These are phyloP conservation scores for Cercospora sp. DNA, from an alignment of 2,329 filamentous ascomycete species.

Conservation along the genomic window DNA sequence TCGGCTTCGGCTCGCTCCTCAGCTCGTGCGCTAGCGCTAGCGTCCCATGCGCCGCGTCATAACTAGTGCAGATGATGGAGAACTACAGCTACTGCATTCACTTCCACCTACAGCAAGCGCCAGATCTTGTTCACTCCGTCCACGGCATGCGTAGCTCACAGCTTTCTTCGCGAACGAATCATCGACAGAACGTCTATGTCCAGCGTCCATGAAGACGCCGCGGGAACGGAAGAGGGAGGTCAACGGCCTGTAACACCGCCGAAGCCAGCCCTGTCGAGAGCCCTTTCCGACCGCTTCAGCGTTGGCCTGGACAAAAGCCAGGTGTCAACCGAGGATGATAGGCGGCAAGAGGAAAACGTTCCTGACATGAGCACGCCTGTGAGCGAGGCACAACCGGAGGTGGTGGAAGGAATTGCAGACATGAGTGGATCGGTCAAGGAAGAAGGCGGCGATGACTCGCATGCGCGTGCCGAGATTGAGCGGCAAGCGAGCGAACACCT, in stretches of 20 bases:
- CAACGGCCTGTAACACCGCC: conserved; percentile 24
- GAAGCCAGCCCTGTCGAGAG: conserved; percentile 18
- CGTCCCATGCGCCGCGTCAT: neutral
- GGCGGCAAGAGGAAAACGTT: conserved; percentile 6
- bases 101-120: neutral
- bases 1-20: neutral
- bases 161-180: neutral
- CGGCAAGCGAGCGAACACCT: conserved; percentile 37
- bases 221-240: conserved; percentile 22
- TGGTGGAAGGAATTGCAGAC: neutral
- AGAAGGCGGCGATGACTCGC: conserved; percentile 15
- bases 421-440: neutral
- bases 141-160: conserved; percentile 9
- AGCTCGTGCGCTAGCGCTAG: neutral
- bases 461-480: conserved; percentile 31
- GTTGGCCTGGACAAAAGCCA: conserved; percentile 9
- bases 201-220: conserved; percentile 24
- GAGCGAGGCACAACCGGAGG: conserved; percentile 7
- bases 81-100: neutral
- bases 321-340: neutral
- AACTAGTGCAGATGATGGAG: neutral
- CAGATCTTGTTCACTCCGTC: neutral
- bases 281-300: conserved; percentile 20
- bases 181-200: conserved; percentile 32
- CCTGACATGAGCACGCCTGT: conserved; percentile 1